These are phyloP conservation scores for Trypanosoma melophagium DNA, from an alignment of 208 protist species.

Conservation along the genomic window DNA sequence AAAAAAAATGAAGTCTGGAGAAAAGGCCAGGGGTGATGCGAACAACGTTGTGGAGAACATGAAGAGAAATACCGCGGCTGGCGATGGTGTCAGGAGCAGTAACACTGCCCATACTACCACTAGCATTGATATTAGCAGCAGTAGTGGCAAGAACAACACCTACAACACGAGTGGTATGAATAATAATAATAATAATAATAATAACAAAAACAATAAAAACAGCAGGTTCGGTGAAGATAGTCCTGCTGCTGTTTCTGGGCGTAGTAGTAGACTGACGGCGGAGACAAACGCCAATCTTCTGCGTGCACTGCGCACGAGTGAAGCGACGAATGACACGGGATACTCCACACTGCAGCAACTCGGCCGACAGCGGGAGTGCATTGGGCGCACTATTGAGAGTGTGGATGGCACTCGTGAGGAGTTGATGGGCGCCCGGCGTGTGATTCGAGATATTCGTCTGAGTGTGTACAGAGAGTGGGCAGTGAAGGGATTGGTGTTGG, in stretches of 20 bases:
- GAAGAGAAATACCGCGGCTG: no score
- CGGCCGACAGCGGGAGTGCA: slow-evolving; percentile 68
- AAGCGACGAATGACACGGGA: slow-evolving; percentile 62
- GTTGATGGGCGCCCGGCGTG: slow-evolving; percentile 47
- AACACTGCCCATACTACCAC: no score
- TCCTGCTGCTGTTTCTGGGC: no score
- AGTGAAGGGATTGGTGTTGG: slow-evolving; percentile 57
- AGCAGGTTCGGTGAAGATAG: neutral
- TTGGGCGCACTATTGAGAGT: slow-evolving; percentile 52
- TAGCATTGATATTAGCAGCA: neutral
- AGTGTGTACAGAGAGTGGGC: slow-evolving; percentile 78
- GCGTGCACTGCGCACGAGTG: slow-evolving; percentile 58
- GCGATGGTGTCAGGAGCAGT: no score
- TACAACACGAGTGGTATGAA: no score
- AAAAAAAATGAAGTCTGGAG: no score
- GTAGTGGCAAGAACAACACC: no score
- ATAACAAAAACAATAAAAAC: neutral
- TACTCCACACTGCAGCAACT: slow-evolving; percentile 69
- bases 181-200: neutral
- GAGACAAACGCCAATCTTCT: slow-evolving; percentile 62
- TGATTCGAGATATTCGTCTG: slow-evolving; percentile 70
- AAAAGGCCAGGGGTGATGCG: no score
- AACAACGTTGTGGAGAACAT: no score
- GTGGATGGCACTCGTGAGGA: slow-evolving; percentile 53
- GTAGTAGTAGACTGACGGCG: slow-evolving; percentile 16